phyloP scores from a whole-genome alignment of 352 stramenopile species.

The Halophytophthora batemanensis region DNA sequence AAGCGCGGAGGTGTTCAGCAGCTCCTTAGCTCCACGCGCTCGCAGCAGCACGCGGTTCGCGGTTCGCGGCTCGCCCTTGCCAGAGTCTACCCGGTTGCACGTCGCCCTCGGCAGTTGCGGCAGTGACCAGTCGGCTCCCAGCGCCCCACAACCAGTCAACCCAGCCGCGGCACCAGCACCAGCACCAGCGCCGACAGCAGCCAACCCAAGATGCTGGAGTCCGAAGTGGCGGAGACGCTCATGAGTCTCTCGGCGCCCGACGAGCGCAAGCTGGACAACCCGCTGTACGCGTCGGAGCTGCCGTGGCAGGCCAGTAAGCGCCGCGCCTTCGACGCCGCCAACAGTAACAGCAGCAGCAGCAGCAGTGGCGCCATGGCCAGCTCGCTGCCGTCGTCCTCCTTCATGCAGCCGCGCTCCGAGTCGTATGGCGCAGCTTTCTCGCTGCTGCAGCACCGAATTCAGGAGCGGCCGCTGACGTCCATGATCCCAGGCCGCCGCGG shows the following conservation, averaged over 20 bases:
- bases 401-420: conserved; percentile 29
- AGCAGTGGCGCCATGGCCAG: conserved; percentile 23
- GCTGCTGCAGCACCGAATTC: conserved; percentile 54
- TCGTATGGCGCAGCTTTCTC: conserved; percentile 28
- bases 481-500: conserved; percentile 53
- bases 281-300: conserved; percentile 52
- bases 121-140: neutral
- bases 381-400: conserved; percentile 54
- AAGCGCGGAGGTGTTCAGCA: neutral
- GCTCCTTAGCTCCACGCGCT: no score
- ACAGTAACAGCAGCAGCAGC: neutral
- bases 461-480: conserved; percentile 61
- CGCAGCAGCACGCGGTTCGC: no score
- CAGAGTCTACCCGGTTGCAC: neutral
- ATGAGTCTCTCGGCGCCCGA: conserved; percentile 79
- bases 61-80: neutral
- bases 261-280: conserved; percentile 61
- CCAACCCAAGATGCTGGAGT: conserved; percentile 67
- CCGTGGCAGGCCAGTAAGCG: conserved; percentile 62
- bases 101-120: neutral
- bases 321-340: conserved; percentile 43
- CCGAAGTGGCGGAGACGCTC: conserved; percentile 71
- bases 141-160: conserved; percentile 9
- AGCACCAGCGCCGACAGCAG: no score
- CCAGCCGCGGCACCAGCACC: neutral